Conservation (phyloP, 2,329 filamentous ascomycete species). For the Ophioceras dolichostomum region DNA sequence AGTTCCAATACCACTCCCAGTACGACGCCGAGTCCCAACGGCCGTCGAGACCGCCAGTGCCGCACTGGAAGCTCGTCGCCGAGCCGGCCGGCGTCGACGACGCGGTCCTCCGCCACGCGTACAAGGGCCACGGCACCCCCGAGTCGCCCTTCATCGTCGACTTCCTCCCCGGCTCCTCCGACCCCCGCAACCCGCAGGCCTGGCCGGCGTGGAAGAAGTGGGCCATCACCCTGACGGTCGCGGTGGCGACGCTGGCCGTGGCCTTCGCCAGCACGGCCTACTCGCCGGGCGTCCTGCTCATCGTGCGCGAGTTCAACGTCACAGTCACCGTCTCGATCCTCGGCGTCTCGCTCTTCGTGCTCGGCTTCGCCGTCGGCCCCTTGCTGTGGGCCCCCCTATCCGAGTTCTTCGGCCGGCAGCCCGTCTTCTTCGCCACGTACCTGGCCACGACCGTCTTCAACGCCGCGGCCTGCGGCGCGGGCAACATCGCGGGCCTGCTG, state of each 20-base stretch:
- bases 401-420: conserved; percentile 47
- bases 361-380: conserved; percentile 44
- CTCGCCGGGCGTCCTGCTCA: conserved; percentile 40
- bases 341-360: conserved; percentile 48
- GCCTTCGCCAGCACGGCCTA: conserved; percentile 60
- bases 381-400: conserved; percentile 45
- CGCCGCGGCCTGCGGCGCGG: conserved; percentile 41
- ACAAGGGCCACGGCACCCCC: conserved; percentile 48
- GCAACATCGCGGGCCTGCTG: conserved; percentile 45
- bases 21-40: conserved; percentile 30
- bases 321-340: conserved; percentile 41
- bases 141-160: conserved; percentile 57
- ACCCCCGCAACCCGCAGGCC: conserved; percentile 54
- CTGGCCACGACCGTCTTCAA: conserved; percentile 46
- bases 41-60: conserved; percentile 17
- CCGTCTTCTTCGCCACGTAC: conserved; percentile 47
- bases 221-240: conserved; percentile 49
- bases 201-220: conserved; percentile 49
- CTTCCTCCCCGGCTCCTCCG: conserved; percentile 48
- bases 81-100: conserved; percentile 46
- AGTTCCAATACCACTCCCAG: too few relatives aligned
- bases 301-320: conserved; percentile 42
- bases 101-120: conserved; percentile 41
- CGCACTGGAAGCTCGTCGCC: conserved; percentile 39
- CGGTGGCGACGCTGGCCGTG: conserved; percentile 55